phyloP scores from a whole-genome alignment of 1,284 basidiomycete genomes.

The Agaricales sp. region DNA sequence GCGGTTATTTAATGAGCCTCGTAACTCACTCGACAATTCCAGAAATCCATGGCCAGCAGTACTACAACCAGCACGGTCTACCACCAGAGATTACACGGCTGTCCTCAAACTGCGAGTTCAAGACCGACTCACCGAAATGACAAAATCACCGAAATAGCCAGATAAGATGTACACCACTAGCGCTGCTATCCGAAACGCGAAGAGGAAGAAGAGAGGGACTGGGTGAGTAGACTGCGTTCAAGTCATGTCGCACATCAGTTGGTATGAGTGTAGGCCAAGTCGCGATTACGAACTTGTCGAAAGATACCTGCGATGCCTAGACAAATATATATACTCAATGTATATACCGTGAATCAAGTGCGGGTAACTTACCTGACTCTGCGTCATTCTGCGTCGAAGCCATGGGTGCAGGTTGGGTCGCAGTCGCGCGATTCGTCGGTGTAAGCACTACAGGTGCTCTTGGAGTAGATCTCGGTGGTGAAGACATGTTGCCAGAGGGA shows the following conservation, averaged over 20 bases:
- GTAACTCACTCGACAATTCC: slow-evolving; percentile 77
- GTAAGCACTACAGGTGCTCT: slow-evolving; percentile 42
- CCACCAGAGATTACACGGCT: not conserved
- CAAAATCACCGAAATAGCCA: slow-evolving; percentile 85
- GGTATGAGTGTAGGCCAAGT: no score
- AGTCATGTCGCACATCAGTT: no score
- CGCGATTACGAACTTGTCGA: slow-evolving; percentile 47
- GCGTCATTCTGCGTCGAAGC: slow-evolving; percentile 50
- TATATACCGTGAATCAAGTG: not conserved
- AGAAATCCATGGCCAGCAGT: slow-evolving; percentile 89
- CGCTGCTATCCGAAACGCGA: slow-evolving; percentile 76
- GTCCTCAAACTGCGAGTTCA: not conserved
- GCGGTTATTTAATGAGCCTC: no score
- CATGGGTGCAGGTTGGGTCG: slow-evolving; percentile 21
- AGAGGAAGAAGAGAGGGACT: slow-evolving; percentile 73
- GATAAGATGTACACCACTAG: slow-evolving; percentile 83
- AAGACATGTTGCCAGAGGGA: slow-evolving; percentile 27
- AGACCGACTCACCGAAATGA: slow-evolving; percentile 59
- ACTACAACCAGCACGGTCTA: slow-evolving; percentile 89
- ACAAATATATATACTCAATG: slow-evolving; percentile 2
- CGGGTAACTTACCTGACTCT: slow-evolving; percentile 47
- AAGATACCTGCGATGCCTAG: slow-evolving; percentile 67
- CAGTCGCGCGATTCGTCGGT: slow-evolving; percentile 35
- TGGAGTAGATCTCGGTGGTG: slow-evolving; percentile 16
- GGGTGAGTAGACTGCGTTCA: slow-evolving; percentile 78